A percentile compares a stretch with the other conserved stretches of the same genome.
Evolutionary conservation across 2,329 filamentous ascomycete species (phyloP).

Genomic region (Alternaria ventricosa): DNA sequence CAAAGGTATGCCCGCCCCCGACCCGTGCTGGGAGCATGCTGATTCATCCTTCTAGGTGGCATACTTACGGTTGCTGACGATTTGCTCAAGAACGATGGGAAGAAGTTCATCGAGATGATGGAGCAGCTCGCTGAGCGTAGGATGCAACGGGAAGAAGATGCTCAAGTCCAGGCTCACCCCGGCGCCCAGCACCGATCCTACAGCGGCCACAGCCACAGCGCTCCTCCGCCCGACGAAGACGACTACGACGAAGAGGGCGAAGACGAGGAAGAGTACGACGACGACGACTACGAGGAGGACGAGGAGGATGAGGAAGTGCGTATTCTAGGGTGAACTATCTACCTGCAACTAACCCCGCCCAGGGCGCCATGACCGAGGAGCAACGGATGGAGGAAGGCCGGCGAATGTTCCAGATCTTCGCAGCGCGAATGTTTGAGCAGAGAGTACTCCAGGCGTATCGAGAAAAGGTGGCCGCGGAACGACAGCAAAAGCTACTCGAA

Average conservation of each 20-base stretch:
- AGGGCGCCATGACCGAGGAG: constrained; percentile 97
- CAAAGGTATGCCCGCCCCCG: constrained; percentile 65
- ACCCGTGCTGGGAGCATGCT: constrained; percentile 25
- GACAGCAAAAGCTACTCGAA: constrained; percentile 87
- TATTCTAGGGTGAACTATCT: constrained; percentile 19
- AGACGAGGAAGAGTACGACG: constrained; percentile 65
- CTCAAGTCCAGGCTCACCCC: constrained; percentile 68
- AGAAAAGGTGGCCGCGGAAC: constrained; percentile 93
- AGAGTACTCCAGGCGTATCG: constrained; percentile 95
- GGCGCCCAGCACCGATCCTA: constrained; percentile 56
- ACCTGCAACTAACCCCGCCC: constrained; percentile 40
- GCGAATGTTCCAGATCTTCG: constrained; percentile 99
- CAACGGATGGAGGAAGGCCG: constrained; percentile 99
- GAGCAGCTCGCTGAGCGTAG: constrained; percentile 96
- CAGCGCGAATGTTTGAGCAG: constrained; percentile 98
- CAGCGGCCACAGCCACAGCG: constrained; percentile 68
- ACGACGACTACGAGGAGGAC: constrained; percentile 60
- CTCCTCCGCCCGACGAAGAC: constrained; percentile 72
- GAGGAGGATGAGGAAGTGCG: constrained; percentile 46
- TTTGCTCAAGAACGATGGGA: constrained; percentile 96
- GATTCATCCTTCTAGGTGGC: constrained; percentile 68
- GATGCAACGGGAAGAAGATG: constrained; percentile 96
- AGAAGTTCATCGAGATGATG: constrained; percentile 99
- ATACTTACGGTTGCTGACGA: constrained; percentile 99
- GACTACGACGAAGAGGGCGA: constrained; percentile 77